Percentiles rank a stretch among this genome's conserved stretches.
phyloP scores from a whole-genome alignment of 2,329 filamentous ascomycete species.

The Paradendryphiella salina region DNA sequence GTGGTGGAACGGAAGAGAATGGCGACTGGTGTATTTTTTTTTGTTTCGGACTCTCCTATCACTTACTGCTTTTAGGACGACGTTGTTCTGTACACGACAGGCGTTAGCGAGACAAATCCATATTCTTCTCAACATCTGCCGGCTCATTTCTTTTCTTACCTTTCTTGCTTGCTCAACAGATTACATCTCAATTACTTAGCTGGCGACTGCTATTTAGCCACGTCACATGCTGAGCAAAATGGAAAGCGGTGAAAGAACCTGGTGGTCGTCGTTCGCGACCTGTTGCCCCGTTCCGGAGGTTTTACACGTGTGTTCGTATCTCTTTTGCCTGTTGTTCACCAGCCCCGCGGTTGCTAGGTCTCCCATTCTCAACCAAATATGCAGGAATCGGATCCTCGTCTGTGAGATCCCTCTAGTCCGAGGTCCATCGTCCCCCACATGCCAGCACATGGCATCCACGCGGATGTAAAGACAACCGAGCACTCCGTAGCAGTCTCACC shows the following conservation, averaged over 20 bases:
- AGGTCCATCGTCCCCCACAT: not conserved
- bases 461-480: not conserved
- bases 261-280: too few relatives aligned
- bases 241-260: too few relatives aligned
- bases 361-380: not conserved
- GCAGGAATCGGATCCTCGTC: not conserved
- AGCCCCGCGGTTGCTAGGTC: too few relatives aligned
- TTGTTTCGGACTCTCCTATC: constrained; percentile 1
- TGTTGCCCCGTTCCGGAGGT: too few relatives aligned
- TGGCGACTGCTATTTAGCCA: too few relatives aligned
- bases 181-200: too few relatives aligned
- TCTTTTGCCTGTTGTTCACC: too few relatives aligned
- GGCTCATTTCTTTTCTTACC: not conserved
- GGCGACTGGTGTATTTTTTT: not conserved
- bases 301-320: too few relatives aligned
- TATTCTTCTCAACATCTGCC: not conserved
- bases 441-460: not conserved
- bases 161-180: too few relatives aligned
- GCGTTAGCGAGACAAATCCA: not conserved
- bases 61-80: not conserved
- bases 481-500: not conserved
- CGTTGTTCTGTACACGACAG: not conserved
- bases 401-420: not conserved
- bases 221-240: not conserved
- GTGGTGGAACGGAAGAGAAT: not conserved